A percentile compares a stretch with the other conserved stretches of the same genome.
phyloP scores from a whole-genome alignment of 2,329 filamentous ascomycete species.

The Pyrenochaeta sp. region DNA sequence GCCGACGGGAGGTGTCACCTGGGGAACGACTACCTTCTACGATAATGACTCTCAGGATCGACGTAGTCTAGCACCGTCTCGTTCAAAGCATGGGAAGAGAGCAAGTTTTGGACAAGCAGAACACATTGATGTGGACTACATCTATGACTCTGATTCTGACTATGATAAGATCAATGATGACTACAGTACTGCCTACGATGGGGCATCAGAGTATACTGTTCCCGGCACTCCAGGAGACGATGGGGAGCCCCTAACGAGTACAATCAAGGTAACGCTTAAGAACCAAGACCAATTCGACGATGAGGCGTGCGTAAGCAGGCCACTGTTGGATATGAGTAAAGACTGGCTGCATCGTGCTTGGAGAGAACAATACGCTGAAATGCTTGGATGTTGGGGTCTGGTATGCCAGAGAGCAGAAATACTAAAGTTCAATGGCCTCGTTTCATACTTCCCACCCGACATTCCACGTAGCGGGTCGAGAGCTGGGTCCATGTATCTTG shows the following conservation, averaged over 20 bases:
- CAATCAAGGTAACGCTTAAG: constrained; percentile 60
- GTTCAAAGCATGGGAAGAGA: constrained; percentile 49
- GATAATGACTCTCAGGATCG: constrained; percentile 42
- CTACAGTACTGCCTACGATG: constrained; percentile 17
- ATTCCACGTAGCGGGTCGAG: constrained; percentile 32
- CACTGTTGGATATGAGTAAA: constrained; percentile 59
- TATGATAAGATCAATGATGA: constrained; percentile 32
- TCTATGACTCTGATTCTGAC: constrained; percentile 44
- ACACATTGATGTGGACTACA: constrained; percentile 34
- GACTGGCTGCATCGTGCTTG: constrained; percentile 60
- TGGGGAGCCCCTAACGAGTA: too few relatives aligned
- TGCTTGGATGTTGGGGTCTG: constrained; percentile 66
- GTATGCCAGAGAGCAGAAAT: constrained; percentile 64
- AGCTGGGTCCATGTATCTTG: constrained; percentile 33
- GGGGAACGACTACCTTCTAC: constrained; percentile 55
- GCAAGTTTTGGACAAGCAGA: constrained; percentile 46
- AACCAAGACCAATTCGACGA: constrained; percentile 65
- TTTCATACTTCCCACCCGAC: constrained; percentile 42
- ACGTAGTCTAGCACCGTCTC: constrained; percentile 27
- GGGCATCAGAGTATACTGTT: constrained; percentile 31
- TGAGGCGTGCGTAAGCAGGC: constrained; percentile 54
- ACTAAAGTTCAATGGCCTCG: constrained; percentile 61
- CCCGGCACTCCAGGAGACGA: constrained; percentile 21
- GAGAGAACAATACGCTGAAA: constrained; percentile 64
- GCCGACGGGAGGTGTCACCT: constrained; percentile 54